Percentiles rank a stretch among this genome's conserved stretches.
Conservation (phyloP, 306 rosid species). For the Luffa aegyptiaca region DNA sequence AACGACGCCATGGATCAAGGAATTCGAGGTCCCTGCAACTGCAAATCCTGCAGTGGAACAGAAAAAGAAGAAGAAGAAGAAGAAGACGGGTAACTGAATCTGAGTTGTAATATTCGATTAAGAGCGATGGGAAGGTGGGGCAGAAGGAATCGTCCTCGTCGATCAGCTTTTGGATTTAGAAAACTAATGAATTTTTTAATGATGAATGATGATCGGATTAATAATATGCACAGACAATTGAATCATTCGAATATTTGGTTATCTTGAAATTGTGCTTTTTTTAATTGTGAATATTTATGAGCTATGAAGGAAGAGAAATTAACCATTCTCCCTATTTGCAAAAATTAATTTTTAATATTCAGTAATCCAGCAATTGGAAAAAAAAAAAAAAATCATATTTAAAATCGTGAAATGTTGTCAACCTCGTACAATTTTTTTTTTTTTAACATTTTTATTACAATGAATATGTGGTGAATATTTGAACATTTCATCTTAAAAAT, state of each 20-base stretch:
- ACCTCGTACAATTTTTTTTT: too few relatives aligned
- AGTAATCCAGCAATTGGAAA: too few relatives aligned
- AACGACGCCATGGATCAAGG: slow-evolving; percentile 65
- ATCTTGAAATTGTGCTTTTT: background rate
- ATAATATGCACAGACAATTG: background rate
- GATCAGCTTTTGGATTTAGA: background rate
- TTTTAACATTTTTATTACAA: too few relatives aligned
- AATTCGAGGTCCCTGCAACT: background rate
- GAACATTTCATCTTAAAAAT: too few relatives aligned
- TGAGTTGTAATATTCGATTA: background rate
- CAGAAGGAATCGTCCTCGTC: slow-evolving; percentile 6
- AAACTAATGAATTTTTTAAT: background rate
- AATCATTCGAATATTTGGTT: background rate
- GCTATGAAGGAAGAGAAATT: too few relatives aligned
- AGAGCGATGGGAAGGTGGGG: background rate
- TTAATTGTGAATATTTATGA: background rate
- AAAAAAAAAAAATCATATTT: too few relatives aligned
- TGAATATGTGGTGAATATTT: too few relatives aligned
- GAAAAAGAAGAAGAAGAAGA: background rate
- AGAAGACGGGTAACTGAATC: background rate
- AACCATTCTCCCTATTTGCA: too few relatives aligned
- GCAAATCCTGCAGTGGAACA: slow-evolving; percentile 15
- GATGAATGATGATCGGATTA: background rate
- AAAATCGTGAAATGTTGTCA: too few relatives aligned
- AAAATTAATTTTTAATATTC: too few relatives aligned